These are phyloP conservation scores for Xylaria sp. DNA, from an alignment of 2,329 filamentous ascomycete species.

Conservation along the genomic window DNA sequence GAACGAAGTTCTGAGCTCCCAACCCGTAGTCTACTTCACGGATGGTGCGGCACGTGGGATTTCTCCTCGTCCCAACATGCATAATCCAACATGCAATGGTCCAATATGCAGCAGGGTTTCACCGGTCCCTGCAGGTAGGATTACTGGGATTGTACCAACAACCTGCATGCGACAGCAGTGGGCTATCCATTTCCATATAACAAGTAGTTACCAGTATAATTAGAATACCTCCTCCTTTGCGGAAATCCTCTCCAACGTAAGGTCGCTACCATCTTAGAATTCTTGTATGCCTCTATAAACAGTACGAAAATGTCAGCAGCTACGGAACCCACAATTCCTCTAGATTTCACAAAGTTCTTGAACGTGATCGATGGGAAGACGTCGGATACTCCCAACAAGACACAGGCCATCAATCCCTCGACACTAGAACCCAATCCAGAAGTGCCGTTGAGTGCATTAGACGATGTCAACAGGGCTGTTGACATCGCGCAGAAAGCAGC, in stretches of 20 bases:
- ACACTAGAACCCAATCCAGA: constrained; percentile 56
- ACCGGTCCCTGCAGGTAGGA: neutral
- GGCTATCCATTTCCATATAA: neutral
- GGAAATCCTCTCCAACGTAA: neutral
- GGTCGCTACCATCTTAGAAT: neutral
- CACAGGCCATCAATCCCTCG: constrained; percentile 34
- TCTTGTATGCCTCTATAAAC: neutral
- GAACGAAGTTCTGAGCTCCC: neutral
- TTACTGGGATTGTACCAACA: neutral
- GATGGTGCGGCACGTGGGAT: neutral
- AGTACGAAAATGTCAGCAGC: neutral
- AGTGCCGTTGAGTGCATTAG: constrained; percentile 60
- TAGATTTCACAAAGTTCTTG: constrained; percentile 55
- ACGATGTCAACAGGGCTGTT: constrained; percentile 64
- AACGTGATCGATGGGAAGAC: constrained; percentile 63
- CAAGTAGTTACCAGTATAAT: neutral
- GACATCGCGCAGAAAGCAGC: constrained; percentile 59
- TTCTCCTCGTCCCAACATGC: neutral
- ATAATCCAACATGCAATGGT: neutral
- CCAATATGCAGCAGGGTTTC: neutral
- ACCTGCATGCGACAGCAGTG: neutral
- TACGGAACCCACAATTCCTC: neutral
- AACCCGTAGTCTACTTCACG: neutral
- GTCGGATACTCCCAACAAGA: constrained; percentile 51
- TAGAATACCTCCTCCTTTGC: neutral